Evolutionary conservation across 768 basidiomycete species (phyloP).

Genomic region (Rhodosporidiobolus odoratus): DNA sequence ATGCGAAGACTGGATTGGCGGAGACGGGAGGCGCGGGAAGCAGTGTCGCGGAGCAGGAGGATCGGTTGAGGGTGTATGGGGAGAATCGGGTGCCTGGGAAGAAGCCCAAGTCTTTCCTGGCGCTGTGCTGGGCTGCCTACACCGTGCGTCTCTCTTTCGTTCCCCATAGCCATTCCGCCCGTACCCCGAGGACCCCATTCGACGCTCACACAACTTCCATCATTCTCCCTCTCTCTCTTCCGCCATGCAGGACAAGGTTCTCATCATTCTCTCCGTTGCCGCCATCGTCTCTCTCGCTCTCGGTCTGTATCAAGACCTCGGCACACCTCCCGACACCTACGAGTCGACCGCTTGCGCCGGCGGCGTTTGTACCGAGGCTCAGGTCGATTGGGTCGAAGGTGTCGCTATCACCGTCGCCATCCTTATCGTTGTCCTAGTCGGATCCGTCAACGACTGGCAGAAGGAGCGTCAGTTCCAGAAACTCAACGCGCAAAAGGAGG

Average conservation of each 20-base stretch:
- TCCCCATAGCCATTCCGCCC: background rate
- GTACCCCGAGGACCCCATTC: no score
- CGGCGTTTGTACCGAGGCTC: conserved; percentile 54
- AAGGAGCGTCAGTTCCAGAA: conserved; percentile 92
- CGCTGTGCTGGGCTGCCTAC: conserved; percentile 71
- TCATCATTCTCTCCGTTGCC: conserved; percentile 84
- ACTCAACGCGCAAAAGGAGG: conserved; percentile 60
- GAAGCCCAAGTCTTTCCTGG: conserved; percentile 63
- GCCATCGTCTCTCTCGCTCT: conserved; percentile 88
- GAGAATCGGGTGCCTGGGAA: conserved; percentile 67
- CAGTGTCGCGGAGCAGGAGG: conserved; percentile 35
- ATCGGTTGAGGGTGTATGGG: conserved; percentile 65
- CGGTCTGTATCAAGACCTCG: conserved; percentile 90
- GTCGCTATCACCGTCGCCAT: conserved; percentile 54
- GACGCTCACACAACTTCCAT: background rate
- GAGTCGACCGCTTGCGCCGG: conserved; percentile 31
- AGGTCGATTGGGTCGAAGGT: conserved; percentile 95
- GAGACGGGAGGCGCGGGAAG: conserved; percentile 12
- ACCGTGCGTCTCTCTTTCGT: background rate
- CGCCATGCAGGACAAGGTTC: conserved; percentile 74
- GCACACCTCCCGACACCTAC: conserved; percentile 56
- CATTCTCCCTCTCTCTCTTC: background rate
- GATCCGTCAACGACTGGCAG: conserved; percentile 95
- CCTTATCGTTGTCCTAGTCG: conserved; percentile 63
- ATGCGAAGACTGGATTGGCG: conserved; percentile 49